These are phyloP conservation scores for Melaleuca quinquenervia DNA, from an alignment of 345 rosid species.

Conservation along the genomic window DNA sequence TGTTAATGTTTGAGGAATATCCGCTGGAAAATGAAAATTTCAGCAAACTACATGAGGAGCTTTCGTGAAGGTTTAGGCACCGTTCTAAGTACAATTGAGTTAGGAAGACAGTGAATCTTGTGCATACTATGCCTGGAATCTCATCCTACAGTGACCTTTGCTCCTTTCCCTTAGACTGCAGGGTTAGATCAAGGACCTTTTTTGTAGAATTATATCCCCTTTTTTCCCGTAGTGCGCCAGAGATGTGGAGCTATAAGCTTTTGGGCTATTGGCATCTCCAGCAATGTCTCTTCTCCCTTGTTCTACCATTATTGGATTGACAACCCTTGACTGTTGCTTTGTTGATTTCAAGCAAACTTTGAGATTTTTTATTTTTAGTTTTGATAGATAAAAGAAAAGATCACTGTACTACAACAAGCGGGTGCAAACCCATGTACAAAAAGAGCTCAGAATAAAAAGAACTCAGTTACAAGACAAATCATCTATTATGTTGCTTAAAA, in stretches of 20 bases:
- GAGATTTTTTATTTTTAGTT: not conserved
- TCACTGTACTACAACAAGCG: not conserved
- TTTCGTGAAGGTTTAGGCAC: not conserved
- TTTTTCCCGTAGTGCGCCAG: not conserved
- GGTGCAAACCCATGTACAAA: not conserved
- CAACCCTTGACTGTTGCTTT: not conserved
- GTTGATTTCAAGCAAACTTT: not conserved
- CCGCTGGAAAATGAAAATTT: not conserved
- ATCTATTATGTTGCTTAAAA: not conserved
- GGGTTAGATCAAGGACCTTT: not conserved
- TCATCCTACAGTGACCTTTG: not conserved
- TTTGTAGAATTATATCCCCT: not conserved
- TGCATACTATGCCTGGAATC: not conserved
- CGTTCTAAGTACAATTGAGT: not conserved
- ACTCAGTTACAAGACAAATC: not conserved
- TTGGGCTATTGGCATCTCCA: not conserved
- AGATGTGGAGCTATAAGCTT: not conserved
- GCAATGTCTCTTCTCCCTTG: not conserved
- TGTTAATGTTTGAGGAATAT: not conserved
- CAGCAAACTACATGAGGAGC: not conserved
- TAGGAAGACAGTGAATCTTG: not conserved
- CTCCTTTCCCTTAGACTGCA: not conserved
- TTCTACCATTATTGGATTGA: not conserved
- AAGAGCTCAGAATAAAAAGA: not conserved
- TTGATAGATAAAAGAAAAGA: not conserved